These are phyloP conservation scores for Claviceps humidiphila DNA, from an alignment of 2,329 filamentous ascomycete species.

Conservation along the genomic window DNA sequence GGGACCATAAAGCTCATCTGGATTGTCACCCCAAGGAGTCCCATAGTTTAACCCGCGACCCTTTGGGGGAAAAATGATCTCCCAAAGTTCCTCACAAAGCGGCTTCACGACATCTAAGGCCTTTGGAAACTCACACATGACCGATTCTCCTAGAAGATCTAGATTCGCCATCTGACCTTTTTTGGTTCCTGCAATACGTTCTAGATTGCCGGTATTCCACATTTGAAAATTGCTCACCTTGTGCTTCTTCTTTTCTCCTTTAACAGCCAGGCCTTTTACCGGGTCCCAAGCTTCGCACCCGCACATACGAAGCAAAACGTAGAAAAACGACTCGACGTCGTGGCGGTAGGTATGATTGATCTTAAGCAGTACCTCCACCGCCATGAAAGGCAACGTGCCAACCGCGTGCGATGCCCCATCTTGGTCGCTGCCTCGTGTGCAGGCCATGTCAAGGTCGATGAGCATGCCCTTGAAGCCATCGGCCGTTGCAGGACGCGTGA, in stretches of 20 bases:
- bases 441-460: slow-evolving; percentile 10
- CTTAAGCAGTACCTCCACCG: slow-evolving; percentile 18
- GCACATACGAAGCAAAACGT: slow-evolving; percentile 10
- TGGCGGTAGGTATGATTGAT: slow-evolving; percentile 14
- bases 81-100: background rate
- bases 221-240: no score
- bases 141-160: slow-evolving; percentile 2
- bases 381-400: slow-evolving; percentile 22
- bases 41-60: slow-evolving; percentile 3
- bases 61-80: slow-evolving; percentile 5
- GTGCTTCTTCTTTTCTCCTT: background rate
- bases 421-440: slow-evolving; percentile 9
- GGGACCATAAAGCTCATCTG: slow-evolving; percentile 6
- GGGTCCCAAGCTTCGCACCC: slow-evolving; percentile 4
- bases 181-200: no score
- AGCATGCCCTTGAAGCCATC: slow-evolving; percentile 14
- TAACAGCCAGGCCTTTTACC: slow-evolving; percentile 1
- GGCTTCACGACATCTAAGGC: no score
- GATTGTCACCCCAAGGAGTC: slow-evolving; percentile 6
- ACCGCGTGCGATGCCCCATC: slow-evolving; percentile 13
- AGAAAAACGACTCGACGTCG: slow-evolving; percentile 7
- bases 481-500: background rate
- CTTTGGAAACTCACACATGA: no score
- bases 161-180: background rate
- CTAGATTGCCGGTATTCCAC: no score